These are phyloP conservation scores for Vitis rotundifolia DNA, from an alignment of 164 flowering plant genomes.

Conservation along the genomic window DNA sequence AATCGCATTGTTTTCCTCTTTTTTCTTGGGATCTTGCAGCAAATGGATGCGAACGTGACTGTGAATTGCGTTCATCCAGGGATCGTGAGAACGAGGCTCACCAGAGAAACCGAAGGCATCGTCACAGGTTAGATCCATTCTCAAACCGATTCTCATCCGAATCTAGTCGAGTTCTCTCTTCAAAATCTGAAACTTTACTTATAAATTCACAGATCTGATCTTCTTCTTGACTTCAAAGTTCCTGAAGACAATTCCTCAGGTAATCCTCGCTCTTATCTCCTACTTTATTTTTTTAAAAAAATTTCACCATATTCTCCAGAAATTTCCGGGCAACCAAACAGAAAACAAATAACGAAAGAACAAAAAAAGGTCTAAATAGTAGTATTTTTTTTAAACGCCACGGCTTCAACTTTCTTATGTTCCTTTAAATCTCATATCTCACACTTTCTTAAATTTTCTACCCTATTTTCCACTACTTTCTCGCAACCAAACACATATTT, in stretches of 20 bases:
- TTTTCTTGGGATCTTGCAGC: constrained; percentile 31
- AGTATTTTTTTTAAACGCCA: background rate
- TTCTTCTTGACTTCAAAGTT: constrained; percentile 87
- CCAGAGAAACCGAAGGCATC: constrained; percentile 94
- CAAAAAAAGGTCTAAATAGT: background rate
- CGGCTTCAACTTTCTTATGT: background rate
- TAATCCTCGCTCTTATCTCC: constrained; percentile 13
- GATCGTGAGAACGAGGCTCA: constrained; percentile 82
- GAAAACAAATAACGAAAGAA: background rate
- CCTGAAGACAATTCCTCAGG: constrained; percentile 91
- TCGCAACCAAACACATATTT: background rate
- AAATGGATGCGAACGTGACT: constrained; percentile 85
- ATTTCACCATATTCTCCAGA: too few relatives aligned
- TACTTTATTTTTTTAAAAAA: too few relatives aligned
- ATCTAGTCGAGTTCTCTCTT: background rate
- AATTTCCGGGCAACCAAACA: background rate
- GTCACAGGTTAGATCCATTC: constrained; percentile 52
- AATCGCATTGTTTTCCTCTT: background rate
- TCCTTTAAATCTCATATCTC: background rate
- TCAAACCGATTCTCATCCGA: background rate
- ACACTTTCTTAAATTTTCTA: too few relatives aligned
- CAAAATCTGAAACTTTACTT: background rate
- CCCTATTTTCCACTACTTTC: background rate
- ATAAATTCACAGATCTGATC: constrained; percentile 53
- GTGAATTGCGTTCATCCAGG: constrained; percentile 96